Conservation (phyloP, 148 eudicot genomes). For the Bassia scoparia region DNA sequence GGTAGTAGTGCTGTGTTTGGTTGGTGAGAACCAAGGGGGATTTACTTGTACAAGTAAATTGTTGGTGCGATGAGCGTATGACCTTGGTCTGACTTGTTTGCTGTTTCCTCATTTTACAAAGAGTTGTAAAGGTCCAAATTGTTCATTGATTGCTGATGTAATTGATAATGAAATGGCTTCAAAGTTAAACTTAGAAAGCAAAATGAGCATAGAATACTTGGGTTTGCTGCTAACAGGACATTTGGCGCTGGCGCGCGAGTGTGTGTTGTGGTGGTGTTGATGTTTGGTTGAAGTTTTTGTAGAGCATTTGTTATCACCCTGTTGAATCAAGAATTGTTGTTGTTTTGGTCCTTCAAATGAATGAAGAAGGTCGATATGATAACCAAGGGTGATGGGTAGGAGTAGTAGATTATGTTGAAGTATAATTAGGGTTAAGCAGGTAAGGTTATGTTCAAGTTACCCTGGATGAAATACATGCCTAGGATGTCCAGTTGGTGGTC, state of each 20-base stretch:
- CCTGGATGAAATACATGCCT: background rate
- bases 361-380: too few relatives aligned
- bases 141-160: conserved; percentile 6
- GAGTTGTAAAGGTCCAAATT: background rate
- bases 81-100: conserved; percentile 12
- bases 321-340: too few relatives aligned
- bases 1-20: conserved; percentile 11
- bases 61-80: background rate
- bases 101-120: background rate
- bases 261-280: too few relatives aligned
- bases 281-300: too few relatives aligned
- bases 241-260: too few relatives aligned
- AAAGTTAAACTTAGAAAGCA: background rate
- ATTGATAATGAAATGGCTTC: background rate
- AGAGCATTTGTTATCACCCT: too few relatives aligned
- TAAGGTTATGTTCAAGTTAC: background rate
- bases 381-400: too few relatives aligned
- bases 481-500: background rate
- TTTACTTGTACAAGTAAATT: background rate
- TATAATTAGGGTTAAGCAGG: background rate
- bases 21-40: conserved; percentile 15
- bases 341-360: background rate
- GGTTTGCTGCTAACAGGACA: background rate
- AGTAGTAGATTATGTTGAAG: background rate
- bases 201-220: background rate